phyloP scores from a whole-genome alignment of 1,139 yeast genomes.

The Debaryomyces singareniensis region DNA sequence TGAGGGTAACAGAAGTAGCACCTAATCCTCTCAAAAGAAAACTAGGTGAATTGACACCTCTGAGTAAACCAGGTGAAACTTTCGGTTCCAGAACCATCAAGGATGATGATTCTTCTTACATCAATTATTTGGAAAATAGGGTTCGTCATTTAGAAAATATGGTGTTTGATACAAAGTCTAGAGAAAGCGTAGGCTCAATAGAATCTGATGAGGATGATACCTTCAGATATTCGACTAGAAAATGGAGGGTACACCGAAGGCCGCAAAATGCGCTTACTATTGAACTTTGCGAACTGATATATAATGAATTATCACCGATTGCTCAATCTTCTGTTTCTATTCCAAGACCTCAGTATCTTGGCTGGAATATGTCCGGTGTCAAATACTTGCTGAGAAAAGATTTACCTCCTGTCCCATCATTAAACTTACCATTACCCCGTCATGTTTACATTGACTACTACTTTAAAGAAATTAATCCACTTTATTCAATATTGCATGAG shows the following conservation, averaged over 20 bases:
- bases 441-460: constrained; percentile 30
- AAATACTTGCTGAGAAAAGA: constrained; percentile 39
- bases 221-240: neutral
- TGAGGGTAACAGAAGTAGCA: neutral
- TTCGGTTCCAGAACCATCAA: neutral
- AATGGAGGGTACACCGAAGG: constrained; percentile 48
- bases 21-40: neutral
- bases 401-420: constrained; percentile 29
- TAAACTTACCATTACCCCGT: constrained; percentile 11
- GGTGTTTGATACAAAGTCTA: neutral
- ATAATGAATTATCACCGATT: constrained; percentile 31
- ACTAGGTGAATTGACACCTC: neutral
- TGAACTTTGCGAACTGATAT: constrained; percentile 37
- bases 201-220: constrained; percentile 1
- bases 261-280: constrained; percentile 44
- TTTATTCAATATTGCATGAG: constrained; percentile 50
- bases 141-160: constrained; percentile 30
- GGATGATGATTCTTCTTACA: constrained; percentile 11
- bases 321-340: constrained; percentile 31
- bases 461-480: constrained; percentile 47
- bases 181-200: neutral
- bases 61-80: neutral
- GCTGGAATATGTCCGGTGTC: constrained; percentile 62
- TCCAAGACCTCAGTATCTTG: constrained; percentile 57
- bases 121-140: constrained; percentile 32